Conservation (phyloP, 176 grass and related monocot genomes). For the bread wheat (Triticum aestivum) region DNA sequence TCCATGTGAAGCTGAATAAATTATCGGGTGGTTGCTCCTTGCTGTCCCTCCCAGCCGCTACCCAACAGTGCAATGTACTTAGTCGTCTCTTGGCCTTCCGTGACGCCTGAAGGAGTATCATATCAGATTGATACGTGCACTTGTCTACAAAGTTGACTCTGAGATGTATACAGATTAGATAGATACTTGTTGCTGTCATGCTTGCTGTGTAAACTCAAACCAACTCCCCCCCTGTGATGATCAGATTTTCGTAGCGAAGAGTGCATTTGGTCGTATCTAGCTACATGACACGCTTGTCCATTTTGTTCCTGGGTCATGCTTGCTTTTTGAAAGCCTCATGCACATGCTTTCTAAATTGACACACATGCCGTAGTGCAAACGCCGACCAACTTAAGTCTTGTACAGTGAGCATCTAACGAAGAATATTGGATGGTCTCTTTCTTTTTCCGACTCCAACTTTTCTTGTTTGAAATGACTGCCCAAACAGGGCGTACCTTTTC, state of each 20-base stretch:
- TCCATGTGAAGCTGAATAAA: background rate
- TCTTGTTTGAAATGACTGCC: background rate
- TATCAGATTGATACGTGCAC: background rate
- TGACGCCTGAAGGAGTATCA: constrained; percentile 3
- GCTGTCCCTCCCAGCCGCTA: background rate
- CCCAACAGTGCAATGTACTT: background rate
- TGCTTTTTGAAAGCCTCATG: background rate
- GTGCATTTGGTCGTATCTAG: background rate
- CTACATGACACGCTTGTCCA: background rate
- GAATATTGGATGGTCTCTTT: background rate
- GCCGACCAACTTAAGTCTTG: background rate
- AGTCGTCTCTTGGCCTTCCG: constrained; percentile 21
- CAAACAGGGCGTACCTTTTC: too few relatives aligned
- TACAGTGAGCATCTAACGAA: background rate
- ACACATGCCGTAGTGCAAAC: background rate
- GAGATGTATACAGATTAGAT: background rate
- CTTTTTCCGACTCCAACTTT: background rate
- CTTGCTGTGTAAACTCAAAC: constrained; percentile 1
- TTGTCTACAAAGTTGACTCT: constrained; percentile 29
- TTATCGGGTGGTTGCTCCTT: background rate
- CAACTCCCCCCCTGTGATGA: background rate
- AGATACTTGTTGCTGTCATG: background rate
- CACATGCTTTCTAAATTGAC: background rate
- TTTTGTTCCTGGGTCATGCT: background rate
- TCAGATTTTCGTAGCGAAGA: background rate